Percentiles rank a stretch among this genome's conserved stretches.
phyloP scores from a whole-genome alignment of 352 stramenopile species.

The Phytophthora syringae region DNA sequence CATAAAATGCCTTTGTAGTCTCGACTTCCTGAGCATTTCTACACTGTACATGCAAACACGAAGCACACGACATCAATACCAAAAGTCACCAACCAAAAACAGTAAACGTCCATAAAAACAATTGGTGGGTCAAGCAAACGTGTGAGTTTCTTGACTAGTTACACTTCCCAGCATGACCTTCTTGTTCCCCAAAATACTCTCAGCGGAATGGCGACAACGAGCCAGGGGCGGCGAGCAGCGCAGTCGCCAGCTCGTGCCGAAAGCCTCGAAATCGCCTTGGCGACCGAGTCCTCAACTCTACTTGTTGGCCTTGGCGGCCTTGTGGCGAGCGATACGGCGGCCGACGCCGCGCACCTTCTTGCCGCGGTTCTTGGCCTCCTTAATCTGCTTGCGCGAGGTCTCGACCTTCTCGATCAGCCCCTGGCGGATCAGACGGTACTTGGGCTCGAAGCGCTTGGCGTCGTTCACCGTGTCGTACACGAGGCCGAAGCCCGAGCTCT shows the following conservation, averaged over 20 bases:
- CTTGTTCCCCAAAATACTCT: slow-evolving; percentile 54
- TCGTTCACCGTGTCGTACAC: slow-evolving; percentile 99
- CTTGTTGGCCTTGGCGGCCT: slow-evolving; percentile 98
- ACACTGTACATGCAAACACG: not conserved
- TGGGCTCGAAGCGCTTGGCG: slow-evolving; percentile 98
- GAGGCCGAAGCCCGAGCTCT: slow-evolving; percentile 97
- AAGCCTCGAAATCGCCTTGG: slow-evolving; percentile 30
- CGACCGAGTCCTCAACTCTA: slow-evolving; percentile 63
- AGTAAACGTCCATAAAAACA: not conserved
- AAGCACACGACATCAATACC: not conserved
- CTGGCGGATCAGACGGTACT: slow-evolving; percentile 96
- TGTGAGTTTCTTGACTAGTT: slow-evolving; percentile 59
- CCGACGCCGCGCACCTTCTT: slow-evolving; percentile 98
- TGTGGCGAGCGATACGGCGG: slow-evolving; percentile 98
- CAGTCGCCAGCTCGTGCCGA: slow-evolving; percentile 26
- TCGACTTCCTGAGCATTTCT: no score
- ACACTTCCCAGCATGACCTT: slow-evolving; percentile 62
- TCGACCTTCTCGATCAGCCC: slow-evolving; percentile 95
- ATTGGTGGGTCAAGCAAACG: slow-evolving; percentile 48
- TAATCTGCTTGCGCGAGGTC: slow-evolving; percentile 99
- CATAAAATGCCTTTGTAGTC: no score
- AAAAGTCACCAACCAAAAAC: not conserved
- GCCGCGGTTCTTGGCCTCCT: slow-evolving; percentile 99
- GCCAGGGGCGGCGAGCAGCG: slow-evolving; percentile 28
- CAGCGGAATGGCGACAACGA: slow-evolving; percentile 47